Evolutionary conservation across 495 filamentous ascomycete species (phyloP).

Genomic region (Staphylotrichum longicolle): DNA sequence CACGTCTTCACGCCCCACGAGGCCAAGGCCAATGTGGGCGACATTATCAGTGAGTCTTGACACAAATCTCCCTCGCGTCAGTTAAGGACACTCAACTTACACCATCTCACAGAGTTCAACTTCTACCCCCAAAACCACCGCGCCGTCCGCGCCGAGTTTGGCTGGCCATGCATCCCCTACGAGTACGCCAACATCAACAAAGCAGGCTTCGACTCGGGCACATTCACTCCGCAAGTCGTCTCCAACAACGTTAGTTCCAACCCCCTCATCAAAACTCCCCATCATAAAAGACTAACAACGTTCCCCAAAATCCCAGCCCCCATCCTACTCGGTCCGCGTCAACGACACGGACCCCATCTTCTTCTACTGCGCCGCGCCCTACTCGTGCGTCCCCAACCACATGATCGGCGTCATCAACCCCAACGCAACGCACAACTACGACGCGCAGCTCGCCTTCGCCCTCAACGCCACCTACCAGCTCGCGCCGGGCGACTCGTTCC

Average conservation of each 20-base stretch:
- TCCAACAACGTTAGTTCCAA: conserved; percentile 34
- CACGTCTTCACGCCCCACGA: conserved; percentile 38
- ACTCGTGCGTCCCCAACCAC: conserved; percentile 38
- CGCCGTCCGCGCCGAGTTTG: conserved; percentile 55
- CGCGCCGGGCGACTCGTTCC: conserved; percentile 40
- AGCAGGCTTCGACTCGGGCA: conserved; percentile 50
- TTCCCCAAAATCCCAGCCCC: conserved; percentile 35
- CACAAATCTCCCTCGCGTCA: background rate
- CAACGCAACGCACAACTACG: conserved; percentile 33
- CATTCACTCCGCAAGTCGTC: conserved; percentile 38
- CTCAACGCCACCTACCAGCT: conserved; percentile 35
- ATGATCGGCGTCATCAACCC: conserved; percentile 55
- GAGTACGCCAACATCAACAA: conserved; percentile 44
- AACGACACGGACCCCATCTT: conserved; percentile 60
- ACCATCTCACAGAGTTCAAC: conserved; percentile 44
- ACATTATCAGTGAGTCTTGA: conserved; percentile 38
- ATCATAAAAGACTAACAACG: background rate
- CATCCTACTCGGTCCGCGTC: conserved; percentile 48
- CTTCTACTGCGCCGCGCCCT: conserved; percentile 58
- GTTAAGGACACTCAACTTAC: background rate
- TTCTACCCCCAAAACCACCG: conserved; percentile 62
- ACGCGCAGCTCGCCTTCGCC: conserved; percentile 31
- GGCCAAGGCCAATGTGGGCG: conserved; percentile 37
- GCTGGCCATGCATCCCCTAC: conserved; percentile 57
- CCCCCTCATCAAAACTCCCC: background rate